These are phyloP conservation scores for Tolypocladium amazonense DNA, from an alignment of 2,329 filamentous ascomycete genomes.

Conservation along the genomic window DNA sequence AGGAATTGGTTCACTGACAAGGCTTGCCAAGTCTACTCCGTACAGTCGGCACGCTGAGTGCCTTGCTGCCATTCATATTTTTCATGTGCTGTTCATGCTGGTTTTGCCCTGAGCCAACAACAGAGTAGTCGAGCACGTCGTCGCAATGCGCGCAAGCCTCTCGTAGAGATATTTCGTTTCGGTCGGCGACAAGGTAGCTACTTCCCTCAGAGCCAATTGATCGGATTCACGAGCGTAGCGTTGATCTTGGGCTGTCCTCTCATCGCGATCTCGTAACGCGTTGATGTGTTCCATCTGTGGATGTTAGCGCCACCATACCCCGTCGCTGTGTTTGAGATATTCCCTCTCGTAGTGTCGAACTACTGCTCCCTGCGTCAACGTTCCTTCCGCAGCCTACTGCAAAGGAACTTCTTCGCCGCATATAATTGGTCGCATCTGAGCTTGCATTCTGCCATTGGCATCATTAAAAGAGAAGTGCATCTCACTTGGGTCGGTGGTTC, in stretches of 20 bases:
- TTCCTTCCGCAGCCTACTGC: constrained; percentile 46
- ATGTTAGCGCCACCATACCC: constrained; percentile 6
- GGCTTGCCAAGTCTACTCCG: constrained; percentile 2
- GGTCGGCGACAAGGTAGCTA: constrained; percentile 46
- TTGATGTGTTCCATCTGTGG: constrained; percentile 51
- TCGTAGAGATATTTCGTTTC: constrained; percentile 51
- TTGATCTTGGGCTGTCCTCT: constrained; percentile 39
- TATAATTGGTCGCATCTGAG: neutral
- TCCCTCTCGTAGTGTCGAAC: constrained; percentile 18
- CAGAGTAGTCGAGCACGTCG: constrained; percentile 56
- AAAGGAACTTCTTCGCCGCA: constrained; percentile 44
- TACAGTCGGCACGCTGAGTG: constrained; percentile 30
- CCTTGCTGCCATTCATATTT: constrained; percentile 51
- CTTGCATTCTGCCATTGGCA: neutral
- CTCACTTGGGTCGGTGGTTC: too few relatives aligned
- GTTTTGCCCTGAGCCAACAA: constrained; percentile 43
- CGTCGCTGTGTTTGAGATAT: neutral
- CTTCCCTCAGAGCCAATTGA: constrained; percentile 49
- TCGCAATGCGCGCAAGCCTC: constrained; percentile 48
- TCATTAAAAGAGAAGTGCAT: too few relatives aligned
- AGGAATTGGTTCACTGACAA: too few relatives aligned
- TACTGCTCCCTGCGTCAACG: constrained; percentile 40
- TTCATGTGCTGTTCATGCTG: constrained; percentile 52
- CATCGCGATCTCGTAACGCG: constrained; percentile 38
- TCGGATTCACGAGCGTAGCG: constrained; percentile 44